Evolutionary conservation across 148 eudicot genomes (phyloP).

Genomic region (Rhododendron griersonianum): DNA sequence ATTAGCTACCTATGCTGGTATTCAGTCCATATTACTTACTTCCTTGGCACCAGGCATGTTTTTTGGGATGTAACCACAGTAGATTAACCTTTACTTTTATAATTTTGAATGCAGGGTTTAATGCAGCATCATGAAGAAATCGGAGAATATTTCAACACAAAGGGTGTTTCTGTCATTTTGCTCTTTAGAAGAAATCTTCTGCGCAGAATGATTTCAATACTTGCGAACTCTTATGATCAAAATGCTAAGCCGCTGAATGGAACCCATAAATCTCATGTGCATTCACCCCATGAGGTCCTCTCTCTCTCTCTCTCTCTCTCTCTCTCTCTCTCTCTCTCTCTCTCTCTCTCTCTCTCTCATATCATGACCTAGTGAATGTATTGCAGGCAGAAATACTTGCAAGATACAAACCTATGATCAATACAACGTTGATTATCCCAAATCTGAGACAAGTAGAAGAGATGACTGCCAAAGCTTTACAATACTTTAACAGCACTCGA

Average conservation of each 20-base stretch:
- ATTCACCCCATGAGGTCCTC: conserved; percentile 66
- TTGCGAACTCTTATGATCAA: conserved; percentile 77
- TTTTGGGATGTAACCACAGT: not conserved
- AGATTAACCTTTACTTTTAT: not conserved
- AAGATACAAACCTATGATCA: conserved; percentile 58
- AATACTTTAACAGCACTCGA: conserved; percentile 61
- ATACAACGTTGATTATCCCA: conserved; percentile 51
- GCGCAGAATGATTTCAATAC: conserved; percentile 76
- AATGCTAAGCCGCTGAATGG: conserved; percentile 68
- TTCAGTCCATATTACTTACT: not conserved
- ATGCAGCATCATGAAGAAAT: conserved; percentile 83
- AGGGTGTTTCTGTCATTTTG: conserved; percentile 71
- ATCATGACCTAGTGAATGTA: not conserved
- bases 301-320: conserved; percentile 9
- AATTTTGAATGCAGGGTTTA: conserved; percentile 52
- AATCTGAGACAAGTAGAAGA: conserved; percentile 57
- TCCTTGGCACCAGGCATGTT: not conserved
- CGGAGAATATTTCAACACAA: conserved; percentile 57
- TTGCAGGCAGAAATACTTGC: conserved; percentile 69
- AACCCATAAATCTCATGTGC: conserved; percentile 85
- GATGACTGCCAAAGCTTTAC: conserved; percentile 41
- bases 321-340: not conserved
- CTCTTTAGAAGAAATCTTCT: conserved; percentile 85
- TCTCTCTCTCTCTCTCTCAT: not conserved
- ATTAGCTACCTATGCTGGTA: not conserved